Percentiles rank a stretch among this genome's conserved stretches.
These are phyloP conservation scores for Cryphonectria nitschkei DNA, from an alignment of 2,329 filamentous ascomycete genomes.

Conservation along the genomic window DNA sequence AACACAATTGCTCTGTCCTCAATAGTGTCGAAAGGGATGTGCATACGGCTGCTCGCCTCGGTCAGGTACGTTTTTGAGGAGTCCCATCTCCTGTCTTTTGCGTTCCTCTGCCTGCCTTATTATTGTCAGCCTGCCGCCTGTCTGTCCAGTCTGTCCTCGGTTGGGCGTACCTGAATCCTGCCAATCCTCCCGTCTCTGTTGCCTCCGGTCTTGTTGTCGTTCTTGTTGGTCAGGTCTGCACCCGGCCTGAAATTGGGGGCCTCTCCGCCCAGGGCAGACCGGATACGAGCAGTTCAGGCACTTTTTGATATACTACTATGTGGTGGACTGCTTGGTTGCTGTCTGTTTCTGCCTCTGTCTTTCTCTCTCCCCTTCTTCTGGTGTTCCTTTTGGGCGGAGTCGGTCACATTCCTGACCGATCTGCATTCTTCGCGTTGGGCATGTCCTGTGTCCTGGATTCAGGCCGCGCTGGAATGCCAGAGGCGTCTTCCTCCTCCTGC, in stretches of 20 bases:
- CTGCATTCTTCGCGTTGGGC: constrained; percentile 7
- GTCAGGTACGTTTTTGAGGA: constrained; percentile 73
- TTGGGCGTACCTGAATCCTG: constrained; percentile 11
- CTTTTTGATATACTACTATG: constrained; percentile 1
- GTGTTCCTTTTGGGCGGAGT: constrained; percentile 5
- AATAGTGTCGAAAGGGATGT: constrained; percentile 87
- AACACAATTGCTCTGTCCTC: constrained; percentile 77
- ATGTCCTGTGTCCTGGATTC: constrained; percentile 13
- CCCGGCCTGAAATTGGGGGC: background rate
- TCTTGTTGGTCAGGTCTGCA: constrained; percentile 16
- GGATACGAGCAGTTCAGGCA: background rate
- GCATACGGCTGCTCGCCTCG: constrained; percentile 80
- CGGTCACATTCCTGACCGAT: constrained; percentile 33
- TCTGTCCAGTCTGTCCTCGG: constrained; percentile 1
- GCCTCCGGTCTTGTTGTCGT: background rate
- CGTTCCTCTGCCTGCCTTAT: background rate
- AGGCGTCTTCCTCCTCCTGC: background rate
- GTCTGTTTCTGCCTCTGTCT: background rate
- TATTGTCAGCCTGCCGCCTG: no score
- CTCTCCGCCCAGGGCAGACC: background rate
- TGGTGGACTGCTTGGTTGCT: background rate
- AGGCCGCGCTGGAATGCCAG: constrained; percentile 16
- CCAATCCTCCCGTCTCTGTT: constrained; percentile 7
- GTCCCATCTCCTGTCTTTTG: background rate
- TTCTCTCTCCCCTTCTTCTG: no score